Evolutionary conservation across 2,329 filamentous ascomycete genomes (phyloP).

Genomic region (Ophiocordyceps camponoti-floridani): DNA sequence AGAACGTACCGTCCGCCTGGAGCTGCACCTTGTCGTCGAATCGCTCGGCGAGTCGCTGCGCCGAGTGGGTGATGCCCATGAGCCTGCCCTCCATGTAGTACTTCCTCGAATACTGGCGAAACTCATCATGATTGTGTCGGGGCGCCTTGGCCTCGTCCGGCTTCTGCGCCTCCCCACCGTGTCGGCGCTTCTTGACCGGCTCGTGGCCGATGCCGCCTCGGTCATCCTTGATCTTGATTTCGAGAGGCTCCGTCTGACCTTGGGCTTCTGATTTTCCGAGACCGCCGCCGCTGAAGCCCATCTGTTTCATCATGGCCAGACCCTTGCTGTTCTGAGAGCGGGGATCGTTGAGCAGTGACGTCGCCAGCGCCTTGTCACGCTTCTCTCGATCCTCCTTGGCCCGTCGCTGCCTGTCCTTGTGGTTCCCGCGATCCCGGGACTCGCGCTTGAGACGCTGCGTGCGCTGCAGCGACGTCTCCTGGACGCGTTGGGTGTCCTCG

Average conservation of each 20-base stretch:
- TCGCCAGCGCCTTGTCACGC: conserved; percentile 60
- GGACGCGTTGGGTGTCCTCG: conserved; percentile 40
- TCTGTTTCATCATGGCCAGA: conserved; percentile 88
- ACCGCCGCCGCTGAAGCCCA: conserved; percentile 71
- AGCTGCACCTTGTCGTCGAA: conserved; percentile 40
- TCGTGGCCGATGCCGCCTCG: conserved; percentile 72
- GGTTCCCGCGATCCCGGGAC: conserved; percentile 46
- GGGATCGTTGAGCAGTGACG: conserved; percentile 45
- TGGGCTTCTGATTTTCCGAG: conserved; percentile 43
- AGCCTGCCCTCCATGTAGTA: conserved; percentile 51
- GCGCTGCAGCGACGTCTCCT: conserved; percentile 36
- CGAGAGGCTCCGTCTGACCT: conserved; percentile 49
- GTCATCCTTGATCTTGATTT: conserved; percentile 59
- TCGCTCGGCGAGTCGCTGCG: conserved; percentile 67
- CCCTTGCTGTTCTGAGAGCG: conserved; percentile 58
- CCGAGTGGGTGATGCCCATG: conserved; percentile 55
- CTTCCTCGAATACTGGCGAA: conserved; percentile 50
- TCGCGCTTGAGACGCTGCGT: conserved; percentile 36
- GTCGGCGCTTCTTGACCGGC: conserved; percentile 63
- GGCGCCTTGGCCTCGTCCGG: conserved; percentile 23
- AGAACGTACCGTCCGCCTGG: conserved; percentile 8
- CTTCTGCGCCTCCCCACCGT: conserved; percentile 41
- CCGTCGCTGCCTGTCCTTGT: conserved; percentile 69
- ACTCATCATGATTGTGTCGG: conserved; percentile 45
- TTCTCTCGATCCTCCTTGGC: conserved; percentile 54